Evolutionary conservation across 2,329 filamentous ascomycete species (phyloP).

Genomic region (Colletotrichum paranaense): DNA sequence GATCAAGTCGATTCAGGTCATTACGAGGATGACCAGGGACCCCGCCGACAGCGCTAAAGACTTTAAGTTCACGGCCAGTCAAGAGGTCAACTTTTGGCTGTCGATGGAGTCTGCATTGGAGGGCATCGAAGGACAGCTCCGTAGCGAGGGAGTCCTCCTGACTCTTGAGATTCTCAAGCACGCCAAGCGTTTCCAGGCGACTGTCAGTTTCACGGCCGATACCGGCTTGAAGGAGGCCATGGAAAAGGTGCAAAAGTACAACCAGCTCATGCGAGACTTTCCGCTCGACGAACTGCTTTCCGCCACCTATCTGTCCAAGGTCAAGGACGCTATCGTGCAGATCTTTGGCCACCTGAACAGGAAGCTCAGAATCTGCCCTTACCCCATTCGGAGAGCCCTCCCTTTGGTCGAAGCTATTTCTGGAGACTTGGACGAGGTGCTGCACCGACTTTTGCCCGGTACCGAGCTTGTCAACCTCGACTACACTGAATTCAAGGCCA

Average conservation of each 20-base stretch:
- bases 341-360: constrained; percentile 98
- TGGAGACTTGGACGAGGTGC: constrained; percentile 85
- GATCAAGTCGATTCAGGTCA: constrained; percentile 98
- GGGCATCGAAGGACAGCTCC: constrained; percentile 88
- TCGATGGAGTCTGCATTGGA: constrained; percentile 96
- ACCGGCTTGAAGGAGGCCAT: constrained; percentile 96
- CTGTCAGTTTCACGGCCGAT: constrained; percentile 95
- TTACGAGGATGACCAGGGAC: constrained; percentile 94
- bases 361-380: constrained; percentile 95
- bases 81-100: constrained; percentile 99
- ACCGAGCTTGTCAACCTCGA: constrained; percentile 91
- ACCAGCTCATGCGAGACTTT: constrained; percentile 98
- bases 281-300: constrained; percentile 94
- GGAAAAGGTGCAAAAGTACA: constrained; percentile 98
- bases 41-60: constrained; percentile 68
- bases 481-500: constrained; percentile 86
- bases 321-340: constrained; percentile 86
- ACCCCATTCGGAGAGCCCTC: constrained; percentile 90
- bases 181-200: constrained; percentile 97
- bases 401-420: constrained; percentile 98
- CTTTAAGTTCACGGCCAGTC: constrained; percentile 78
- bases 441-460: constrained; percentile 88
- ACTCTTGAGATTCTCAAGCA: constrained; percentile 96
- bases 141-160: constrained; percentile 87
- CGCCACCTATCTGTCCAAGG: constrained; percentile 87